Conservation (phyloP, 441 rosid species). For the Capsella rubella region DNA sequence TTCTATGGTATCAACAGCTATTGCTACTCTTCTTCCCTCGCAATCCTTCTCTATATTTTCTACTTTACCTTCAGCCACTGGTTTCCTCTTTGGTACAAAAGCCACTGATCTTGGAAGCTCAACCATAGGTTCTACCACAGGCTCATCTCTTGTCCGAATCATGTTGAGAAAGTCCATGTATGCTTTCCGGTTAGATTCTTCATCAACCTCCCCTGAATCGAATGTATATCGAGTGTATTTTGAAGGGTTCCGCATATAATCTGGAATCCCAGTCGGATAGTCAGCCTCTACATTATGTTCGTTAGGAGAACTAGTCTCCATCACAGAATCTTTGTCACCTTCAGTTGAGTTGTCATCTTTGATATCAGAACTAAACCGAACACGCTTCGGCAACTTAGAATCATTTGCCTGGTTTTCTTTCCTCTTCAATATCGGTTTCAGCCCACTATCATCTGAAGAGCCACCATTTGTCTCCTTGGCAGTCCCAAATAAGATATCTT, state of each 20-base stretch:
- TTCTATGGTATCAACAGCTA: slow-evolving; percentile 50
- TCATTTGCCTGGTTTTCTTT: slow-evolving; percentile 60
- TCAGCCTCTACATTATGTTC: slow-evolving; percentile 41
- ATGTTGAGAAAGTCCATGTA: slow-evolving; percentile 71
- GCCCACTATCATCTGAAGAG: slow-evolving; percentile 48
- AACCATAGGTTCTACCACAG: slow-evolving; percentile 45
- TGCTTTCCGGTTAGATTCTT: slow-evolving; percentile 74
- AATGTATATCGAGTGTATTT: slow-evolving; percentile 79
- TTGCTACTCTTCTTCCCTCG: slow-evolving; percentile 47
- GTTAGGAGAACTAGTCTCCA: slow-evolving; percentile 47
- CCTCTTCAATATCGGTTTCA: slow-evolving; percentile 83
- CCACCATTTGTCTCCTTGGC: slow-evolving; percentile 17
- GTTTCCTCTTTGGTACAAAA: slow-evolving; percentile 76
- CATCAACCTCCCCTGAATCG: slow-evolving; percentile 68
- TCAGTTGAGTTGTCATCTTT: slow-evolving; percentile 41
- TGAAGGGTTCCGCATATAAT: slow-evolving; percentile 81
- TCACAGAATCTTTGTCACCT: slow-evolving; percentile 44
- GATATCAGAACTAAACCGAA: slow-evolving; percentile 71
- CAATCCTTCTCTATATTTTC: slow-evolving; percentile 43
- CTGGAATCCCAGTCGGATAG: slow-evolving; percentile 68
- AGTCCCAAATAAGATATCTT: slow-evolving; percentile 4
- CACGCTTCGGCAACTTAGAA: slow-evolving; percentile 76
- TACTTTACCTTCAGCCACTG: slow-evolving; percentile 32
- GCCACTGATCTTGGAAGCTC: slow-evolving; percentile 65
- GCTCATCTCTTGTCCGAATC: slow-evolving; percentile 53